Evolutionary conservation across 176 grass and related monocot genomes (phyloP), one percentile per base, ranked within the genome.

Genomic region (Avena sativa): DNA sequence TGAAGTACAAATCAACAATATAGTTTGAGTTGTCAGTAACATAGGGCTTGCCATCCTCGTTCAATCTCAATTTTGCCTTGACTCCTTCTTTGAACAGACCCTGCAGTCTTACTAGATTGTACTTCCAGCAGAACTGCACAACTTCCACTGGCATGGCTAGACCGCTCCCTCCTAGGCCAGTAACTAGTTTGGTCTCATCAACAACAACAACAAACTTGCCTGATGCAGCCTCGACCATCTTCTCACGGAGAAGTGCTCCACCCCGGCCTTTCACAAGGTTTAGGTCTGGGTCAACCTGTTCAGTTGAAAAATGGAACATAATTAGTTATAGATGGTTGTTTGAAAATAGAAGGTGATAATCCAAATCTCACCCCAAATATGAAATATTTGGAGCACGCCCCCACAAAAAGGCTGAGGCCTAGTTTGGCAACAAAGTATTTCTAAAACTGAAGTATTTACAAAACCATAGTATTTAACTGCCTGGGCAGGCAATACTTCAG

Each of bases 121-220:
- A 90, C 66, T 96, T 96, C 97, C 97, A 99, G 90, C 97, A 96
- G 90, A 99, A 99, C 87, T 99, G 97, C 89, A 96, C 97, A 17
- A 99, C 90, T 40, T 99, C 97, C 69, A 99, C 97, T 0, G 97
- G 97, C 97, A 99, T 99, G 69, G 97, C 97, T 23, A 99, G 85
- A 10, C 94, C 92, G 34, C 97, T 99, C 34, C 97, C 97, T 21
- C 97, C 97, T 30, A 99, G 88, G 11, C 97, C 97, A 15, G 92
- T 90, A 52, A 99, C 97, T 4, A 99, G 85, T 36, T 99, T 99
- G 19, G 97, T 99, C 34, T 99, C 97, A 12, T 99, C 97, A 2
- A 85, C 90, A 58, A 96, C 83, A 14, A 99, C 97, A 1, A 98
- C 87, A 2, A 99, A 99, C 72, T 96, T 99, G 9, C 79, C 92